Percentiles rank a stretch among this genome's conserved stretches.
Conservation (phyloP, 805 yeast genomes). For the Yamadazyma nakazawae region DNA sequence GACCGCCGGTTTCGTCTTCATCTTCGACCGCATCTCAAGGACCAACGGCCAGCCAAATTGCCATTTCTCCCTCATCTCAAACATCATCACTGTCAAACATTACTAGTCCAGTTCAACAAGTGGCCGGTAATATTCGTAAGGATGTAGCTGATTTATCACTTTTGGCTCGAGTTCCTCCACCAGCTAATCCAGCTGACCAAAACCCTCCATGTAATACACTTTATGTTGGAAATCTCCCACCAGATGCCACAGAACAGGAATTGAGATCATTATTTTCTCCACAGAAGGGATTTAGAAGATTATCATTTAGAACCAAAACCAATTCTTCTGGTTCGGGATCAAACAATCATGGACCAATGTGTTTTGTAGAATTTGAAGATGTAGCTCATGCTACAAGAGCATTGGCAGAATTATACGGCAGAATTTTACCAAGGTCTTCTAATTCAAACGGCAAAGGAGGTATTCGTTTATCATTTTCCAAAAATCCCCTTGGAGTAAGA, state of each 20-base stretch:
- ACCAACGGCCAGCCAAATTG: constrained; percentile 2
- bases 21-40: not conserved
- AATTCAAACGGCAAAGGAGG: constrained; percentile 82
- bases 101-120: constrained; percentile 12
- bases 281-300: constrained; percentile 88
- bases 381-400: constrained; percentile 92
- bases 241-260: constrained; percentile 94
- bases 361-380: constrained; percentile 98
- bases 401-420: constrained; percentile 88
- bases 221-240: constrained; percentile 95
- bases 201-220: constrained; percentile 98
- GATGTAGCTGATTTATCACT: constrained; percentile 65
- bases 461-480: constrained; percentile 87
- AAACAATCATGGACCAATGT: constrained; percentile 89
- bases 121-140: constrained; percentile 17
- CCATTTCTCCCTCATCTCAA: not conserved
- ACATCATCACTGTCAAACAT: constrained; percentile 7
- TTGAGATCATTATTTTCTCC: constrained; percentile 81
- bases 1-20: constrained; percentile 3
- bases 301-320: constrained; percentile 75
- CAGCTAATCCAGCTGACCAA: constrained; percentile 98
- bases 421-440: constrained; percentile 77
- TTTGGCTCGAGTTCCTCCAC: constrained; percentile 79
- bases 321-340: constrained; percentile 32
- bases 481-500: constrained; percentile 95